Conservation (phyloP, 352 stramenopile genomes). For the Phytopythium cucurbitacearum region DNA sequence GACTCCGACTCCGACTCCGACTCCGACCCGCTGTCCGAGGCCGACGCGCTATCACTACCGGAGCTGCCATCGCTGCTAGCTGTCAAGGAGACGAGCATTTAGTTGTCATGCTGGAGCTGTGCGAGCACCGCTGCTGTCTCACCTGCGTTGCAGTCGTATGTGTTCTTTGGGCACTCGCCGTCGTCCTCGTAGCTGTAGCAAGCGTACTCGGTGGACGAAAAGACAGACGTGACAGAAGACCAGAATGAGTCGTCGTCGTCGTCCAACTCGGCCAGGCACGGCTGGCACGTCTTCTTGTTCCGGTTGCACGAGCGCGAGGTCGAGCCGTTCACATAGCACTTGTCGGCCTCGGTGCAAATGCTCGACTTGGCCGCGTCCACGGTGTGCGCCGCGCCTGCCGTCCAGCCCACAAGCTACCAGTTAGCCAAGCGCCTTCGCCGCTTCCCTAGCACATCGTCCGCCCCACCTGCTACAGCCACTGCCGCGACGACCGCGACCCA, state of each 20-base stretch:
- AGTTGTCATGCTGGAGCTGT: background rate
- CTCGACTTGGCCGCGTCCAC: conserved; percentile 13
- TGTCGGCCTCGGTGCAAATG: conserved; percentile 27
- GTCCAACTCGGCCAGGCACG: conserved; percentile 24
- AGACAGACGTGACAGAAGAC: conserved; percentile 8
- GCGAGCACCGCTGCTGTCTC: background rate
- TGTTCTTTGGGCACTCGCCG: conserved; percentile 30
- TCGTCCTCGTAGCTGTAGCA: conserved; percentile 34
- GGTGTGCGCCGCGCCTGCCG: background rate
- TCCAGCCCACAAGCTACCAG: too few relatives aligned
- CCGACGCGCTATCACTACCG: conserved; percentile 10
- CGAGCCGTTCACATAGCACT: conserved; percentile 43
- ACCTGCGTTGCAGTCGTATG: conserved; percentile 31
- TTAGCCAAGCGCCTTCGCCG: too few relatives aligned
- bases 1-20: conserved; percentile 11
- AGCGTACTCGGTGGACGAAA: conserved; percentile 31
- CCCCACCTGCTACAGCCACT: too few relatives aligned
- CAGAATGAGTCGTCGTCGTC: conserved; percentile 17
- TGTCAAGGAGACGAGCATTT: background rate
- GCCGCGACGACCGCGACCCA: too few relatives aligned
- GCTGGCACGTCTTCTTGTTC: conserved; percentile 35
- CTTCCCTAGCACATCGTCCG: too few relatives aligned
- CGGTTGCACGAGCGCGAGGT: conserved; percentile 44
- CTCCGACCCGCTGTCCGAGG: background rate
- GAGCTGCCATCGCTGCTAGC: conserved; percentile 16